Evolutionary conservation across 2,329 filamentous ascomycete species (phyloP).

Genomic region (Tolypocladium endophyticum): DNA sequence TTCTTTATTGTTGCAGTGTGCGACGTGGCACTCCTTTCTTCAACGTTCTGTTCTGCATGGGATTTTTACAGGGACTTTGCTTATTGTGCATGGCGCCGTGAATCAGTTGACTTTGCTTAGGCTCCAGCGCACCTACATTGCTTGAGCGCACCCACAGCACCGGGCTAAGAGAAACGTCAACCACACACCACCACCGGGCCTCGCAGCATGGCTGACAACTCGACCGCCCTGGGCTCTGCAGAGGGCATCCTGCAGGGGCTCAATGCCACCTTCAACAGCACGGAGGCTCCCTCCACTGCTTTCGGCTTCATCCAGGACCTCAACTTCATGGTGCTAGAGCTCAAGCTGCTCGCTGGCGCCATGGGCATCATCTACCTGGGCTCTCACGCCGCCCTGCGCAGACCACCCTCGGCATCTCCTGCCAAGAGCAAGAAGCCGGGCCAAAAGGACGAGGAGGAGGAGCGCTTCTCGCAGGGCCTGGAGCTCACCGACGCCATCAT

Average conservation of each 20-base stretch:
- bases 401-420: slow-evolving; percentile 68
- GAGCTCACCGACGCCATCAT: slow-evolving; percentile 69
- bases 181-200: background rate
- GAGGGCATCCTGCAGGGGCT: slow-evolving; percentile 16
- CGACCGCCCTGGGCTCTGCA: slow-evolving; percentile 5
- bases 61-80: accelerated
- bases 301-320: slow-evolving; percentile 20
- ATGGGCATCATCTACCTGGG: slow-evolving; percentile 77
- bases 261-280: slow-evolving; percentile 16
- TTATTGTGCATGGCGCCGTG: background rate
- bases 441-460: slow-evolving; percentile 31
- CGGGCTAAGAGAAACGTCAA: background rate
- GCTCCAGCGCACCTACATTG: background rate
- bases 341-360: slow-evolving; percentile 49
- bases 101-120: background rate
- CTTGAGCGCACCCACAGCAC: background rate
- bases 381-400: slow-evolving; percentile 73
- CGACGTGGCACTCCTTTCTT: background rate
- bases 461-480: slow-evolving; percentile 36
- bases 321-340: slow-evolving; percentile 34
- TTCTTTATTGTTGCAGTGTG: background rate
- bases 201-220: slow-evolving; percentile 8
- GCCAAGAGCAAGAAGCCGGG: slow-evolving; percentile 34
- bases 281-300: slow-evolving; percentile 12
- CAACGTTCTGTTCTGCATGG: no score